phyloP scores from a whole-genome alignment of 129 eudicot species.

The Tagetes erecta region DNA sequence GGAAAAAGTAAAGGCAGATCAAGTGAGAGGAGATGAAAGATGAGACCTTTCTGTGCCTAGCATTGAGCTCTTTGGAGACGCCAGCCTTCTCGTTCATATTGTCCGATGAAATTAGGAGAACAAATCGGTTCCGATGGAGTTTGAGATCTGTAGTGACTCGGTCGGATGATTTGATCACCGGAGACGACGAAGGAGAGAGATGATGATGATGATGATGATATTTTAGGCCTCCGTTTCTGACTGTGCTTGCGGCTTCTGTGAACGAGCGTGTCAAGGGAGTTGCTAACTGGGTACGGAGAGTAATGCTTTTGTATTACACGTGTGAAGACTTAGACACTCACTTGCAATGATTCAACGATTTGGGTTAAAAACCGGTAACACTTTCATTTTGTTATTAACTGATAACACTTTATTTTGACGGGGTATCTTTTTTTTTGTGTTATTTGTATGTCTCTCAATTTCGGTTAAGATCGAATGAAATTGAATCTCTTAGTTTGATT shows the following conservation, averaged over 20 bases:
- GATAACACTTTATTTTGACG: too few relatives aligned
- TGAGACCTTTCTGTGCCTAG: constrained; percentile 69
- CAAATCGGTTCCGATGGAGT: background rate
- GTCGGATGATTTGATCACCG: constrained; percentile 16
- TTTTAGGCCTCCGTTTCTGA: background rate
- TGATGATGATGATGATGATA: constrained; percentile 19
- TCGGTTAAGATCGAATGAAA: too few relatives aligned
- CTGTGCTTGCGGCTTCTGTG: background rate
- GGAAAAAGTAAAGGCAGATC: background rate
- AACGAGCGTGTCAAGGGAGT: constrained; percentile 37
- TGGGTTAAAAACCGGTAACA: background rate
- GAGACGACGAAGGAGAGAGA: constrained; percentile 21
- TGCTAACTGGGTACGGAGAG: constrained; percentile 18
- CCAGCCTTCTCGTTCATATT: constrained; percentile 76
- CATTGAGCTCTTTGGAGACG: constrained; percentile 78
- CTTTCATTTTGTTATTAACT: too few relatives aligned
- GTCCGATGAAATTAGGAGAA: constrained; percentile 11
- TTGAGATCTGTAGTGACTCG: constrained; percentile 29
- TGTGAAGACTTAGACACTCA: constrained; percentile 4
- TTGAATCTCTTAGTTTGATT: too few relatives aligned
- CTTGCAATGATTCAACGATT: background rate
- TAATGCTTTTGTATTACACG: constrained; percentile 26
- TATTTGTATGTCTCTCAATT: too few relatives aligned
- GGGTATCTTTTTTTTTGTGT: too few relatives aligned
- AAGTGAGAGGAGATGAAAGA: background rate